Conservation (phyloP, 257 asterid genomes). For the Asclepias syriaca region DNA sequence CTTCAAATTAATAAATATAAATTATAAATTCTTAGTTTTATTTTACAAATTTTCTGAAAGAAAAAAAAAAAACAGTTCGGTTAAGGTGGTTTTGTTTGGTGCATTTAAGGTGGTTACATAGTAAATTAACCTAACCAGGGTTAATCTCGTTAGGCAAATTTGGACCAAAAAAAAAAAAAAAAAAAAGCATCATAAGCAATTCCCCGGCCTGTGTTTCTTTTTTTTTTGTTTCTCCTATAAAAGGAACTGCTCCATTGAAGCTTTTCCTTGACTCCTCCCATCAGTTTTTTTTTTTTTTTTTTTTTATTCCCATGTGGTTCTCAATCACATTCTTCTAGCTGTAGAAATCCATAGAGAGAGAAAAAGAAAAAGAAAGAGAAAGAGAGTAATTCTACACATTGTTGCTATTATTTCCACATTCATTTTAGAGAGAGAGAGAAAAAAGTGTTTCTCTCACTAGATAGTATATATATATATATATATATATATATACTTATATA, state of each 20-base stretch:
- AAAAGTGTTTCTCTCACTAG: too few species aligned
- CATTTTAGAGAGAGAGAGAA: neutral
- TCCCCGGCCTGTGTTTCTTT: neutral
- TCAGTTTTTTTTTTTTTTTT: constrained; percentile 15
- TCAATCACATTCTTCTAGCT: neutral
- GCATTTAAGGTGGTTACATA: neutral
- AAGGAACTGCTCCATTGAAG: constrained; percentile 32
- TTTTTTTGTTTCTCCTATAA: constrained; percentile 30
- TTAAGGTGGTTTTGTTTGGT: neutral
- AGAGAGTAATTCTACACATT: neutral
- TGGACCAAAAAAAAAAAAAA: constrained; percentile 1
- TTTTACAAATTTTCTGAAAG: too few species aligned
- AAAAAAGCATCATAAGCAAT: constrained; percentile 1
- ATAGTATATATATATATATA: too few species aligned
- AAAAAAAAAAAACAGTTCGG: neutral
- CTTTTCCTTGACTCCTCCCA: constrained; percentile 30
- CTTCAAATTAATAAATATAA: too few species aligned
- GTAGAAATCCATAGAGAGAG: neutral
- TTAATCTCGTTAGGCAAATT: constrained; percentile 17
- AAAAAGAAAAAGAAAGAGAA: neutral
- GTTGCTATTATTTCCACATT: too few species aligned
- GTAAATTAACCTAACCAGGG: constrained; percentile 3
- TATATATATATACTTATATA: too few species aligned
- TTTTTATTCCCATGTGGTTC: constrained; percentile 16
- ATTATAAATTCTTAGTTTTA: too few species aligned